Percentiles rank a stretch among this genome's conserved stretches.
phyloP scores from a whole-genome alignment of 768 basidiomycete genomes.

The Mycena kentingensis region DNA sequence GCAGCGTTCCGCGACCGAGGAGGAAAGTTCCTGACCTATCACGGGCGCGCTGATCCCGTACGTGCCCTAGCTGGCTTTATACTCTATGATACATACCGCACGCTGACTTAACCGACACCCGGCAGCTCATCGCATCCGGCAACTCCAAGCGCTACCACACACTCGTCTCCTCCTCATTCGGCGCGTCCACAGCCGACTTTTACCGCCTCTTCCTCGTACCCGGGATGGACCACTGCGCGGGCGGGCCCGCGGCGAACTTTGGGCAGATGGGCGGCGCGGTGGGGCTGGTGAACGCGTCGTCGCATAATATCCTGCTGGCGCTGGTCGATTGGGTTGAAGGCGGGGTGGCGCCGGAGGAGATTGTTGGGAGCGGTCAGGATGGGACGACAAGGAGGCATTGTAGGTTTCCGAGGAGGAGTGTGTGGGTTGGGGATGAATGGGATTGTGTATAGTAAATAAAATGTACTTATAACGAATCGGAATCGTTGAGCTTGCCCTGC shows the following conservation, averaged over 20 bases:
- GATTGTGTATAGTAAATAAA: too few species aligned
- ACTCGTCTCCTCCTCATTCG: slow-evolving; percentile 22
- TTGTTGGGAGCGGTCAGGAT: background rate
- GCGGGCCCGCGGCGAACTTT: slow-evolving; percentile 18
- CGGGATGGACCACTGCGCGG: slow-evolving; percentile 27
- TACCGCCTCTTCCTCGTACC: slow-evolving; percentile 29
- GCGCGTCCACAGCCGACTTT: slow-evolving; percentile 18
- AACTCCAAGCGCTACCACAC: slow-evolving; percentile 20
- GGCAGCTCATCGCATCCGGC: slow-evolving; percentile 22
- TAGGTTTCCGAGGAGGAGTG: slow-evolving; percentile 3
- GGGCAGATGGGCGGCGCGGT: slow-evolving; percentile 8
- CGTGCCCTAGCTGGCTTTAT: too few species aligned
- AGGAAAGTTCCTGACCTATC: slow-evolving; percentile 28
- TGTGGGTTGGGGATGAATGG: slow-evolving; percentile 7
- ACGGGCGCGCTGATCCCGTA: slow-evolving; percentile 16
- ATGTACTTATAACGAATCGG: too few species aligned
- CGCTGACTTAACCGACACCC: background rate
- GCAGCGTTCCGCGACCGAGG: slow-evolving; percentile 24
- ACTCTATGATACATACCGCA: background rate
- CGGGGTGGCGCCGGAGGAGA: slow-evolving; percentile 4
- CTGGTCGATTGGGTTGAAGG: slow-evolving; percentile 14
- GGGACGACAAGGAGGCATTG: slow-evolving; percentile 1
- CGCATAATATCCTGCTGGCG: slow-evolving; percentile 5
- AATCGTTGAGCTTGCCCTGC: too few species aligned
- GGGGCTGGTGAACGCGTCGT: background rate